phyloP scores from a whole-genome alignment of 495 filamentous ascomycete species.

The Xylaria flabelliformis region DNA sequence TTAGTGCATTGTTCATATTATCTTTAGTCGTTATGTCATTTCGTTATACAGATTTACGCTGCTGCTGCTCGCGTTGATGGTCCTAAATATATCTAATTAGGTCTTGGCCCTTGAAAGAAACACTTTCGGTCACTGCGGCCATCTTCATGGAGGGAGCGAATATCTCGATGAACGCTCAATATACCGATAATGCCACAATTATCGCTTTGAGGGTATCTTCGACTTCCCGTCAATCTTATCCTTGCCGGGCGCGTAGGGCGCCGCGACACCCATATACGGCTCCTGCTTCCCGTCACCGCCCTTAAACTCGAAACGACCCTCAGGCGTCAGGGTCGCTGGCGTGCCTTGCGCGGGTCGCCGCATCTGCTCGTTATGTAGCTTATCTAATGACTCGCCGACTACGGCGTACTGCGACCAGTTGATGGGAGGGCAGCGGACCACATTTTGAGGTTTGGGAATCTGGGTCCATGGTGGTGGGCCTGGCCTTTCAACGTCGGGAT shows the following conservation, averaged over 20 bases:
- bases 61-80: neutral
- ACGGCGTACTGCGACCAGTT: constrained; percentile 92
- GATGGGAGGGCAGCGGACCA: constrained; percentile 82
- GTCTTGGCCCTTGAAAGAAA: neutral
- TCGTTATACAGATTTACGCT: neutral
- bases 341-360: constrained; percentile 65
- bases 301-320: constrained; percentile 50
- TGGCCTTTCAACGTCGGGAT: neutral
- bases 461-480: constrained; percentile 41
- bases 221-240: constrained; percentile 67
- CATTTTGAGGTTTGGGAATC: constrained; percentile 79
- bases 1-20: neutral
- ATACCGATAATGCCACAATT: constrained; percentile 19
- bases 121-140: too few species aligned
- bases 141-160: neutral
- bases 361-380: constrained; percentile 79
- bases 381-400: constrained; percentile 79
- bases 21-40: neutral
- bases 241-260: constrained; percentile 74
- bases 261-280: constrained; percentile 63
- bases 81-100: neutral
- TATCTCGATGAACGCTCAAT: neutral
- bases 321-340: constrained; percentile 49
- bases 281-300: constrained; percentile 48
- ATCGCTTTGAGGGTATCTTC: constrained; percentile 43